Percentiles rank a stretch among this genome's conserved stretches.
phyloP scores from a whole-genome alignment of 805 yeast genomes.

The Kuraishia hungarica region DNA sequence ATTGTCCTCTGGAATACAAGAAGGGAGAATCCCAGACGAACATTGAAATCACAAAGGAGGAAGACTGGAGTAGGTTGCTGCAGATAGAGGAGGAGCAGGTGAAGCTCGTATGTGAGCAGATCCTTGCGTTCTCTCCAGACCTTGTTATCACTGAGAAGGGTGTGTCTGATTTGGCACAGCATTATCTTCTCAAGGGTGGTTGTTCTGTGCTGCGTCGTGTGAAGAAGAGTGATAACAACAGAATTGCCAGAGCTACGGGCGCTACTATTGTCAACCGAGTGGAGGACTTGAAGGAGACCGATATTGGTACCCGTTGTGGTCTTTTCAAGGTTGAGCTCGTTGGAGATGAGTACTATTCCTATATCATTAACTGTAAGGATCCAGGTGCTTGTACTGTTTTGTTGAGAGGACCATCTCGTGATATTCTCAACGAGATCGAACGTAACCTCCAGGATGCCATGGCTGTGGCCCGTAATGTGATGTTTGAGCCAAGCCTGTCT shows the following conservation, averaged over 20 bases:
- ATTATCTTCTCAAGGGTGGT: constrained; percentile 87
- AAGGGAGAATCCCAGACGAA: constrained; percentile 99
- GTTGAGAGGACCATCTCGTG: constrained; percentile 95
- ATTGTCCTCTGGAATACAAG: constrained; percentile 96
- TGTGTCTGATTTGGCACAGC: constrained; percentile 96
- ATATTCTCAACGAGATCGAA: constrained; percentile 91
- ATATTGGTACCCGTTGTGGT: constrained; percentile 85
- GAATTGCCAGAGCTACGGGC: constrained; percentile 95
- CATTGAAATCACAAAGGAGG: constrained; percentile 92
- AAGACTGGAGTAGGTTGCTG: constrained; percentile 90
- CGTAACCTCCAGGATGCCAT: constrained; percentile 97
- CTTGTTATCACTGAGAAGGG: constrained; percentile 97
- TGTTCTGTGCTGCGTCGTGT: constrained; percentile 91
- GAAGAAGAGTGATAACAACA: constrained; percentile 89
- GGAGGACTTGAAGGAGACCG: constrained; percentile 88
- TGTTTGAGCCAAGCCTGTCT: constrained; percentile 87
- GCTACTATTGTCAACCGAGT: constrained; percentile 94
- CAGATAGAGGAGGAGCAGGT: constrained; percentile 98
- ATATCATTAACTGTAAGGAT: constrained; percentile 65
- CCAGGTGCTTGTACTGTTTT: constrained; percentile 93
- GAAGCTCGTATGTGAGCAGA: constrained; percentile 73
- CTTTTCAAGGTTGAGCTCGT: constrained; percentile 87
- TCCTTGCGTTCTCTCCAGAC: constrained; percentile 82
- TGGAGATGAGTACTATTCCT: constrained; percentile 96
- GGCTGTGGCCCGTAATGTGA: constrained; percentile 94